These are phyloP conservation scores for Iris macrosiphon DNA, from an alignment of 106 monocot species.

Conservation along the genomic window DNA sequence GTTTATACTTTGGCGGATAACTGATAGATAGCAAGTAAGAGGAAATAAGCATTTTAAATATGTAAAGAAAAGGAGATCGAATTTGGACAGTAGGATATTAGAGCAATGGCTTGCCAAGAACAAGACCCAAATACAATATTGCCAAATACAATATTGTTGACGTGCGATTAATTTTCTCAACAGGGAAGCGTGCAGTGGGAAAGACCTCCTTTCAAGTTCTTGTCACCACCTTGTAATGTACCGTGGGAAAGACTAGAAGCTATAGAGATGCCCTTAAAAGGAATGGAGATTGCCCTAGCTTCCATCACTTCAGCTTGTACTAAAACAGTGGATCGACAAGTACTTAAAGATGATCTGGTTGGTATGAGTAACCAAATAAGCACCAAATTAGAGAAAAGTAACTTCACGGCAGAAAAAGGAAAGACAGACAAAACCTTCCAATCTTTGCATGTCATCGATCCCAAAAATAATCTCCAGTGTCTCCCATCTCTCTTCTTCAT, in stretches of 20 bases:
- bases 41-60: no score
- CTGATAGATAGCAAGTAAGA: no score
- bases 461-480: conserved; percentile 8
- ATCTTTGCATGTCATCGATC: not conserved
- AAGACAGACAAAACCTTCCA: conserved; percentile 4
- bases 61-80: no score
- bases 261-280: conserved; percentile 32
- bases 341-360: conserved; percentile 7
- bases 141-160: not conserved
- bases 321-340: no score
- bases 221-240: not conserved
- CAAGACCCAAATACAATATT: not conserved
- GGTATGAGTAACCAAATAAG: conserved; percentile 23
- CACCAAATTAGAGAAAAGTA: conserved; percentile 14
- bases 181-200: conserved; percentile 53
- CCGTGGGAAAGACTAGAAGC: conserved; percentile 18
- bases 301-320: conserved; percentile 21
- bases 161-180: not conserved
- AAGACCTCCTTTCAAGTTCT: conserved; percentile 21
- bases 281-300: conserved; percentile 49
- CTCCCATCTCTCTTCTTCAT: conserved; percentile 43
- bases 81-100: no score
- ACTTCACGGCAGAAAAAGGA: no score
- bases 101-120: not conserved
- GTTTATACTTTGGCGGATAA: no score